Evolutionary conservation across 2,329 filamentous ascomycete species (phyloP), one percentile per base, ranked within the genome.

Genomic region (Colletotrichum musicola): DNA sequence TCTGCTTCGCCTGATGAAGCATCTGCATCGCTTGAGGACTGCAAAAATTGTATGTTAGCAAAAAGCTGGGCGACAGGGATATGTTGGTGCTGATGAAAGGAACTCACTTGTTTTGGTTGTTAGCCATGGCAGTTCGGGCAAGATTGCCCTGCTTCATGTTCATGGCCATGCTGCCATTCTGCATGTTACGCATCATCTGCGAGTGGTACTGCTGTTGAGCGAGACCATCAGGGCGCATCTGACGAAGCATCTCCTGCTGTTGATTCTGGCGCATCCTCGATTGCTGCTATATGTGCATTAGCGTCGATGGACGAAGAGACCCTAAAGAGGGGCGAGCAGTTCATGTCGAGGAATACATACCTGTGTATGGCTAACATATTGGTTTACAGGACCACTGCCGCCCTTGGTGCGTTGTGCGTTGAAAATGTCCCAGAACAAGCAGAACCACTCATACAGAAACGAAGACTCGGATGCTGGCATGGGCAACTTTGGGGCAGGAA

Each of bases 401-500:
- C 88, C 88, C 78, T 90, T 91, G 75, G 86, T 88, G 76, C 93
- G 92, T 77, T 95, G 93, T 64, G 94, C 93, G 76, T 90, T 90
- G 81, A 93, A 97, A 74, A 98, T 94, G 76, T 99, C 96, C 94
- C 94, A 98, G 80, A 99, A 99, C 60, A 98, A 88, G 76, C 91
- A 93, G 84, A 97, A 99, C 96, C 96, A 99, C 76, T 98, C 96
- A 74, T 94, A 92, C n/a, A 99, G 85, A 76, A 99, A 98, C 27
- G 93, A 93, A 71, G 88, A 92, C 75, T 92, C 92, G 62, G 87
- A 87, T 69, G 85, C 85, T 56, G 88, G 87, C 77, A 85, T 86
- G 13, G 90, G 89, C 6, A 94, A 84, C 71, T 89, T 90, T 13
- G 94, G 91, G 6, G 88, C 86, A 4, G 95, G 95, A 46, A 98